Conservation (phyloP, 352 stramenopile genomes). For the Thalassiosira hispida region DNA sequence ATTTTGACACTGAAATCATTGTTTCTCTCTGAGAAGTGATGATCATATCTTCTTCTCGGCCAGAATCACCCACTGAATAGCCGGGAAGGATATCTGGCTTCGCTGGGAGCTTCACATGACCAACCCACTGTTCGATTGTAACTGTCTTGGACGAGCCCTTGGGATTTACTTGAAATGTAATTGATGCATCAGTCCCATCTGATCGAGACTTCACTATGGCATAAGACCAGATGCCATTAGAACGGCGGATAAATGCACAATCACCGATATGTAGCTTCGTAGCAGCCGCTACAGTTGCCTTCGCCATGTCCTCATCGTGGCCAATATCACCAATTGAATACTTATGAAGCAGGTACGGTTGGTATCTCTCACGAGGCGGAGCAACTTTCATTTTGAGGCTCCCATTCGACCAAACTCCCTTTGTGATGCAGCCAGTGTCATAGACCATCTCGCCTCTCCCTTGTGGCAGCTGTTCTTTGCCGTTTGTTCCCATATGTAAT, state of each 20-base stretch:
- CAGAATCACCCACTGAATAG: background rate
- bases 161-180: background rate
- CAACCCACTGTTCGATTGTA: background rate
- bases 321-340: conserved; percentile 17
- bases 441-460: background rate
- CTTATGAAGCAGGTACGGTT: background rate
- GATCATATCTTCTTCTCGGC: background rate
- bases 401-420: background rate
- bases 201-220: background rate
- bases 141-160: background rate
- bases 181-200: background rate
- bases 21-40: background rate
- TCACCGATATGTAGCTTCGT: conserved; percentile 10
- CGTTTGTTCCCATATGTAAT: background rate
- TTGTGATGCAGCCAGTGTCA: background rate
- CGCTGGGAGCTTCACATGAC: background rate
- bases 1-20: background rate
- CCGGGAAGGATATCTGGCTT: background rate
- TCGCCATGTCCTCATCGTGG: background rate
- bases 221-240: conserved; percentile 1
- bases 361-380: background rate
- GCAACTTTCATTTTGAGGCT: background rate
- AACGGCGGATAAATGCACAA: conserved; percentile 11
- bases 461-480: background rate
- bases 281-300: background rate